phyloP scores from a whole-genome alignment of 148 eudicot genomes.

The Bassia scoparia region DNA sequence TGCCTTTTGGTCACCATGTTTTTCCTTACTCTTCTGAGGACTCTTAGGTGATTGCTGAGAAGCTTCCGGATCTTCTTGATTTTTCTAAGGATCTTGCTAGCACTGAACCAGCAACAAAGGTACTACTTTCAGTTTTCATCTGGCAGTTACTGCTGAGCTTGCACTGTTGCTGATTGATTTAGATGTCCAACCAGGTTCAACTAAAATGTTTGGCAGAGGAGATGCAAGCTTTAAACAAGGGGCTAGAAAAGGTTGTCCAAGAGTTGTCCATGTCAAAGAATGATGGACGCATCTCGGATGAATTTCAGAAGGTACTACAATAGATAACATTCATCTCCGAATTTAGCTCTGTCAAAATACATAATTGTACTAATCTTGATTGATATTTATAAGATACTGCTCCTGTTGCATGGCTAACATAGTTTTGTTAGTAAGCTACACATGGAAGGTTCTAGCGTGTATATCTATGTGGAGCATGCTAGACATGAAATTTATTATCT shows the following conservation, averaged over 20 bases:
- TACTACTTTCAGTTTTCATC: conserved; percentile 21
- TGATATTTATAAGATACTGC: not conserved
- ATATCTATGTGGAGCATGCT: not conserved
- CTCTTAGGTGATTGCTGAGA: conserved; percentile 68
- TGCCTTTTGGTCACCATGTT: not conserved
- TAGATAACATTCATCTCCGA: not conserved
- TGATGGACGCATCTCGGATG: conserved; percentile 66
- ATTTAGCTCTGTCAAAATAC: not conserved
- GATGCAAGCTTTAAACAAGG: conserved; percentile 92
- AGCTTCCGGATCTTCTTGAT: conserved; percentile 75
- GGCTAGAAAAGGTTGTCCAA: conserved; percentile 72
- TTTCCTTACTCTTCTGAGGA: conserved; percentile 2
- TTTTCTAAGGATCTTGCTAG: conserved; percentile 72
- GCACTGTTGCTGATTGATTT: conserved; percentile 13
- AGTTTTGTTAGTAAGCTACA: not conserved
- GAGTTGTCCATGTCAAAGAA: conserved; percentile 66
- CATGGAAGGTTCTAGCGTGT: not conserved
- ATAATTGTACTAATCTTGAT: not conserved
- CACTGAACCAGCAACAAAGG: conserved; percentile 86
- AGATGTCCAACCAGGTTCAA: conserved; percentile 56
- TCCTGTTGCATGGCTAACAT: not conserved
- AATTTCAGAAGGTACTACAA: conserved; percentile 50
- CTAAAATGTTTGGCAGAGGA: conserved; percentile 76
- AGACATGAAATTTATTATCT: not conserved
- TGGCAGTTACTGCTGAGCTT: not conserved